phyloP scores from a whole-genome alignment of 768 basidiomycete species.

The Saitozyma sp. region DNA sequence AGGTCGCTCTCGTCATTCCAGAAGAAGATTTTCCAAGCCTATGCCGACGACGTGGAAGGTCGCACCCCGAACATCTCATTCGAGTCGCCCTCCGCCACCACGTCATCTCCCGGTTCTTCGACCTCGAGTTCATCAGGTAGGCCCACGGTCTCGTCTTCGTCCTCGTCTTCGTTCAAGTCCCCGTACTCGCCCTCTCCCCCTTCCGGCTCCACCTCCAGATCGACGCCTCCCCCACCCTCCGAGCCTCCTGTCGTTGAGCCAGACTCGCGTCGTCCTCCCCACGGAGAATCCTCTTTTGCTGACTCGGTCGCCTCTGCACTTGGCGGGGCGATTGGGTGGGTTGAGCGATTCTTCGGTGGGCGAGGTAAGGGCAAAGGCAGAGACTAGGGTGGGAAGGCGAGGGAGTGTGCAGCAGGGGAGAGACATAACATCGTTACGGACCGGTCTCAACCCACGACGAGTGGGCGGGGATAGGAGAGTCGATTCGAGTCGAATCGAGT shows the following conservation, averaged over 20 bases:
- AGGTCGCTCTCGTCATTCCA: conserved; percentile 83
- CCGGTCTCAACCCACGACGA: neutral
- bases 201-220: conserved; percentile 7
- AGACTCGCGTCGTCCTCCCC: neutral
- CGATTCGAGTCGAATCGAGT: too few species aligned
- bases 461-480: conserved; percentile 4
- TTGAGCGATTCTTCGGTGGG: conserved; percentile 28
- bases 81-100: conserved; percentile 11
- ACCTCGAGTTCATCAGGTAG: conserved; percentile 2
- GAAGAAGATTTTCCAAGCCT: conserved; percentile 81
- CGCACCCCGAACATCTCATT: conserved; percentile 50
- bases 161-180: neutral
- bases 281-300: neutral
- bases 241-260: conserved; percentile 11
- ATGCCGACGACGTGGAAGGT: conserved; percentile 91
- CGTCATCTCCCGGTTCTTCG: conserved; percentile 1
- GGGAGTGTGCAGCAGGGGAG: too few species aligned
- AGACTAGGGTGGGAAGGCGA: conserved; percentile 6
- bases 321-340: conserved; percentile 35
- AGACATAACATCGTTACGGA: too few species aligned
- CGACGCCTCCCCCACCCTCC: conserved; percentile 8
- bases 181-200: conserved; percentile 11
- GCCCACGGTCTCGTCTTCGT: neutral
- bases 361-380: neutral
- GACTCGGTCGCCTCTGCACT: conserved; percentile 30